These are phyloP conservation scores for Fusarium setosum DNA, from an alignment of 2,329 filamentous ascomycete species.

Conservation along the genomic window DNA sequence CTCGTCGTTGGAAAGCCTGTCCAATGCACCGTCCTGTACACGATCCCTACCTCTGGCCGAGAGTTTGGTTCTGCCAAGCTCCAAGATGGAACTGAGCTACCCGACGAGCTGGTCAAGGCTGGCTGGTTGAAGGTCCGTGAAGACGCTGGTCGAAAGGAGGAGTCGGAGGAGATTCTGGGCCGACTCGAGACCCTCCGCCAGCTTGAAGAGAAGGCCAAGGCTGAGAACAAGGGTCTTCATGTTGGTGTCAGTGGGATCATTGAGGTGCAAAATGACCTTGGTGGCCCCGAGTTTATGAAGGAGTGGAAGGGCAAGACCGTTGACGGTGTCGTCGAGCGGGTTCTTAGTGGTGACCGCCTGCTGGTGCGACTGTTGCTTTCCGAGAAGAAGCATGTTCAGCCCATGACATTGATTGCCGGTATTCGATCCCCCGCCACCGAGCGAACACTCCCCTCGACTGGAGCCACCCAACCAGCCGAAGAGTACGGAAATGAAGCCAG, in stretches of 20 bases:
- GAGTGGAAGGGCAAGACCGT: constrained; percentile 87
- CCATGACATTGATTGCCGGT: constrained; percentile 89
- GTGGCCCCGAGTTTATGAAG: constrained; percentile 82
- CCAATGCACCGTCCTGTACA: constrained; percentile 87
- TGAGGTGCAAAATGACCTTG: constrained; percentile 83
- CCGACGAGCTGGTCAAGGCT: constrained; percentile 85
- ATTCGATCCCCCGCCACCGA: constrained; percentile 92
- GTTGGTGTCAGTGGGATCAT: constrained; percentile 73
- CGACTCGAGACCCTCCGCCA: constrained; percentile 82
- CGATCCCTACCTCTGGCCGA: constrained; percentile 83
- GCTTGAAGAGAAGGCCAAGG: constrained; percentile 81
- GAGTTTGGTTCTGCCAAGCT: constrained; percentile 89
- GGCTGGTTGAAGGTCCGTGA: constrained; percentile 95
- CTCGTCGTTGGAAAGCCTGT: constrained; percentile 87
- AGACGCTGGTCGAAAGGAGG: constrained; percentile 92
- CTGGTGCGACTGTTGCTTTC: constrained; percentile 84
- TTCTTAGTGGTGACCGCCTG: constrained; percentile 90
- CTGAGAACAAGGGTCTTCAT: constrained; percentile 86
- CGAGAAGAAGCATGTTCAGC: constrained; percentile 87
- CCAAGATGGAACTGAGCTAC: constrained; percentile 79
- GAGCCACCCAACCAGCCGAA: constrained; percentile 85
- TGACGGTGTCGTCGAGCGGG: constrained; percentile 88
- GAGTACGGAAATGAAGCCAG: constrained; percentile 91
- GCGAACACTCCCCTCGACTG: constrained; percentile 81
- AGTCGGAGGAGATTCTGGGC: constrained; percentile 78